These are phyloP conservation scores for Cercophora samala DNA, from an alignment of 495 filamentous ascomycete species.

Conservation along the genomic window DNA sequence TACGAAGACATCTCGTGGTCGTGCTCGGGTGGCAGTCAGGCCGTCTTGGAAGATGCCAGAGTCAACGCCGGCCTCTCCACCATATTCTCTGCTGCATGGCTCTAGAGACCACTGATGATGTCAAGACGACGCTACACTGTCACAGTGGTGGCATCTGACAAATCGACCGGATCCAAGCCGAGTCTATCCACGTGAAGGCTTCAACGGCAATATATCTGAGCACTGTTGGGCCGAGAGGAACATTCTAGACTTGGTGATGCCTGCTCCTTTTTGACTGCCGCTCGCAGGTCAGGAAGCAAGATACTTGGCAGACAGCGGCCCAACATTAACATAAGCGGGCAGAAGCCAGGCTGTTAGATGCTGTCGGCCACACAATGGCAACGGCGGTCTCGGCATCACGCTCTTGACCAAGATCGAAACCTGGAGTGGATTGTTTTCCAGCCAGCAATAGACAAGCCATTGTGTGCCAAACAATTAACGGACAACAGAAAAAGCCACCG, in stretches of 20 bases:
- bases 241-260: neutral
- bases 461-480: neutral
- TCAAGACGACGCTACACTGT: too few relatives aligned
- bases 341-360: neutral
- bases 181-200: neutral
- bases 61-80: neutral
- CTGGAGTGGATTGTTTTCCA: neutral
- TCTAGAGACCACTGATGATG: neutral
- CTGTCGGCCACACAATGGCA: neutral
- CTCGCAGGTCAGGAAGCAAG: neutral
- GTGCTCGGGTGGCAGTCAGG: neutral
- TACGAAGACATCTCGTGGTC: neutral
- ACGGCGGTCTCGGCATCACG: neutral
- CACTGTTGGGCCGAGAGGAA: neutral
- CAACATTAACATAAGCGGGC: neutral
- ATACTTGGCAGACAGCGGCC: slow-evolving; percentile 1
- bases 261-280: neutral
- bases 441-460: neutral
- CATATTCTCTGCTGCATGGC: neutral
- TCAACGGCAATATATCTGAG: neutral
- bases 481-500: neutral
- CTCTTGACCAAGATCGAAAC: neutral
- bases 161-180: neutral
- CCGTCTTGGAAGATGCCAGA: neutral
- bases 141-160: neutral